Percentiles rank a stretch among this genome's conserved stretches.
Conservation (phyloP, 1,284 basidiomycete genomes). For the Leccinum pachyderme region DNA sequence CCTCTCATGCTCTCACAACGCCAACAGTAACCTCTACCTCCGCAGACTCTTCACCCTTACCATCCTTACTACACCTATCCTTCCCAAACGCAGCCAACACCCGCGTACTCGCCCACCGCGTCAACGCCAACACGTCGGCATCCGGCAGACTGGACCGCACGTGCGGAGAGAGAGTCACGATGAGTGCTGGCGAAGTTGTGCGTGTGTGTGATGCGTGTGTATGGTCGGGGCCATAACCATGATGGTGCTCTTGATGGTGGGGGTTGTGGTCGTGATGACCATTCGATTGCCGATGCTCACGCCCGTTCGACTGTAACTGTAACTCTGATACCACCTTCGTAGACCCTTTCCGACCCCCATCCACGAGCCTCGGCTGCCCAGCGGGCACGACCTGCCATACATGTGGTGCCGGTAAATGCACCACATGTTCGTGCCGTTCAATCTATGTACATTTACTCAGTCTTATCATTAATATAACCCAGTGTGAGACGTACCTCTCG, state of each 20-base stretch:
- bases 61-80: constrained; percentile 32
- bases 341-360: neutral
- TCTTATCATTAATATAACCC: neutral
- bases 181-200: constrained; percentile 46
- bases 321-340: neutral
- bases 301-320: neutral
- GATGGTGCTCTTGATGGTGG: neutral
- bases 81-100: constrained; percentile 44
- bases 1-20: constrained; percentile 38
- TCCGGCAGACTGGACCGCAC: constrained; percentile 70
- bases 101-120: constrained; percentile 69
- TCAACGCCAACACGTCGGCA: constrained; percentile 69
- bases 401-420: constrained; percentile 78
- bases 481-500: constrained; percentile 56
- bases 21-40: constrained; percentile 50
- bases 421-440: constrained; percentile 74
- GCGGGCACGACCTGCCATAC: constrained; percentile 80
- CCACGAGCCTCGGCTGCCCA: constrained; percentile 21
- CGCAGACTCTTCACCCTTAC: constrained; percentile 19
- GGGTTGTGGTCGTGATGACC: constrained; percentile 2
- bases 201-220: neutral
- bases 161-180: constrained; percentile 82
- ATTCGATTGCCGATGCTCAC: constrained; percentile 3
- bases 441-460: constrained; percentile 43
- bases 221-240: constrained; percentile 1